Percentiles rank a stretch among this genome's conserved stretches.
Evolutionary conservation across 345 rosid species (phyloP).

Genomic region (Brassica incana): DNA sequence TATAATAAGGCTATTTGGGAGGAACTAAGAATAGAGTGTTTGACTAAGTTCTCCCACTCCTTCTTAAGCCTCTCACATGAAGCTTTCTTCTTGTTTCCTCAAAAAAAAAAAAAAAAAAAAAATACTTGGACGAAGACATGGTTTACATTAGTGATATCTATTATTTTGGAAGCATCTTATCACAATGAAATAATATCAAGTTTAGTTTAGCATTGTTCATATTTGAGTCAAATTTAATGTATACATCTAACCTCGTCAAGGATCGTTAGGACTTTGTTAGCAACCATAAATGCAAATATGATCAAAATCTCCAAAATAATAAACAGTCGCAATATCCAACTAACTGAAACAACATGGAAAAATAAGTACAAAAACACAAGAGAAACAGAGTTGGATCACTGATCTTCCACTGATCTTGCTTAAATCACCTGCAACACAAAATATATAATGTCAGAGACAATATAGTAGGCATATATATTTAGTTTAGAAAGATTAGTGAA

Average conservation of each 20-base stretch:
- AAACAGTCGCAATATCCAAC: not conserved
- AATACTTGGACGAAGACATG: not conserved
- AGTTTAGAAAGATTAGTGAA: not conserved
- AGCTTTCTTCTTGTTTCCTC: not conserved
- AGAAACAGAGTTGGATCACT: conserved; percentile 20
- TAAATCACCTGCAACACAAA: conserved; percentile 30
- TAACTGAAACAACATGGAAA: too few species aligned
- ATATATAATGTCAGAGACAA: not conserved
- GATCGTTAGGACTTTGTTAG: not conserved
- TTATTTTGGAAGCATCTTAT: not conserved
- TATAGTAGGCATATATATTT: not conserved
- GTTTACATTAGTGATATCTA: not conserved
- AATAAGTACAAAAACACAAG: conserved; percentile 5
- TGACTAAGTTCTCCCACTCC: not conserved
- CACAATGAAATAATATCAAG: not conserved
- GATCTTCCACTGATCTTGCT: not conserved
- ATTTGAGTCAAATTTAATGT: not conserved
- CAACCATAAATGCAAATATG: not conserved
- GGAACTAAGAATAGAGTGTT: conserved; percentile 23
- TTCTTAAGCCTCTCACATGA: too few species aligned
- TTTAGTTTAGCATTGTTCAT: not conserved
- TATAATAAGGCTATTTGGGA: too few species aligned
- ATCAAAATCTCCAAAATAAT: not conserved
- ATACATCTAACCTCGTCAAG: not conserved
- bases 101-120: too few species aligned